phyloP scores from a whole-genome alignment of 306 rosid species.

The Cicer arietinum region DNA sequence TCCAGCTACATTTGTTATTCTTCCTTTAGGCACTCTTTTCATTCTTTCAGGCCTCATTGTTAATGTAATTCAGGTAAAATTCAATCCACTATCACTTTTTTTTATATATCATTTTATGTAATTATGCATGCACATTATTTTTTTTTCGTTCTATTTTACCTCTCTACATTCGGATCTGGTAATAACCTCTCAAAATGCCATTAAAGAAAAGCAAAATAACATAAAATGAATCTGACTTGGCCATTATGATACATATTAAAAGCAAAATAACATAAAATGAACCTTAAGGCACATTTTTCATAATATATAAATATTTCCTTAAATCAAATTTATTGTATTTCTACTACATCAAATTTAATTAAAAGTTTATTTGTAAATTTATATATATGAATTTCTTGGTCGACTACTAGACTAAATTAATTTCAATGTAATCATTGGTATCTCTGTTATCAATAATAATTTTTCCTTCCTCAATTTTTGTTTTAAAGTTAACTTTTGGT shows the following conservation, averaged over 20 bases:
- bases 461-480: no score
- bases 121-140: neutral
- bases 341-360: no score
- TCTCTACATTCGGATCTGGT: neutral
- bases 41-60: constrained; percentile 78
- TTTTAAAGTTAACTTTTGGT: no score
- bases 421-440: no score
- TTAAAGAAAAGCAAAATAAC: neutral
- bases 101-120: neutral
- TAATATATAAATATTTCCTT: neutral
- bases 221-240: neutral
- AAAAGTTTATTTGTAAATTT: no score
- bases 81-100: neutral
- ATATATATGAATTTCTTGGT: no score
- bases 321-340: no score
- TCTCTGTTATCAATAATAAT: no score
- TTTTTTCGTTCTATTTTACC: neutral
- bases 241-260: neutral
- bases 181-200: no score
- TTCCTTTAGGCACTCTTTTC: constrained; percentile 79
- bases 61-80: constrained; percentile 70
- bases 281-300: neutral
- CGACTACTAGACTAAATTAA: no score
- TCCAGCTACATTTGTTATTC: constrained; percentile 67
- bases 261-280: neutral